A percentile compares a stretch with the other conserved stretches of the same genome.
Evolutionary conservation across 768 basidiomycete genomes (phyloP).

Genomic region (Tricholoma flavovirens): DNA sequence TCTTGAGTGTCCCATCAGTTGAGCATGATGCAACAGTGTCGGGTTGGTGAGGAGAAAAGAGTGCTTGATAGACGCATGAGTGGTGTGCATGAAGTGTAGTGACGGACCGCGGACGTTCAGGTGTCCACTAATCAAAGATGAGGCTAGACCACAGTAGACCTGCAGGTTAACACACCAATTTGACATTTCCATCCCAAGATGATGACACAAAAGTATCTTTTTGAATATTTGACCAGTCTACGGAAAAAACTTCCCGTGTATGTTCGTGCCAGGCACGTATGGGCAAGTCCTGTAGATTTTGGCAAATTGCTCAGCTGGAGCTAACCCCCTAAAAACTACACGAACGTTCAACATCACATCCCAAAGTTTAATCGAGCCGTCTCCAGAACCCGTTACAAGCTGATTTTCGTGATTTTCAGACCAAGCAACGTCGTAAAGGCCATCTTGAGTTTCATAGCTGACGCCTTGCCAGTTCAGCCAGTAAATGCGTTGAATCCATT

Average conservation of each 20-base stretch:
- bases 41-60: constrained; percentile 91
- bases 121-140: constrained; percentile 64
- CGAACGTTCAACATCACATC: constrained; percentile 81
- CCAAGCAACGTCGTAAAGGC: constrained; percentile 89
- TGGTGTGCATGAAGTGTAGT: constrained; percentile 78
- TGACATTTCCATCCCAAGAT: constrained; percentile 89
- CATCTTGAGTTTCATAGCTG: constrained; percentile 89
- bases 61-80: constrained; percentile 82
- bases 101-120: constrained; percentile 74
- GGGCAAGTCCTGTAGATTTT: constrained; percentile 64
- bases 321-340: background rate
- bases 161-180: constrained; percentile 56
- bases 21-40: constrained; percentile 79
- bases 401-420: constrained; percentile 95
- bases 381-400: constrained; percentile 81
- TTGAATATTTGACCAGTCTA: constrained; percentile 93
- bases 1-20: constrained; percentile 76
- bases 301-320: background rate
- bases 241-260: constrained; percentile 83
- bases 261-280: constrained; percentile 95
- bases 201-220: constrained; percentile 85
- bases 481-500: constrained; percentile 1
- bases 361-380: constrained; percentile 88
- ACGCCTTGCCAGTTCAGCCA: constrained; percentile 20
- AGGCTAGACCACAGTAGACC: background rate